Evolutionary conservation across 2,329 filamentous ascomycete genomes (phyloP).

Genomic region (Fusarium clavum): DNA sequence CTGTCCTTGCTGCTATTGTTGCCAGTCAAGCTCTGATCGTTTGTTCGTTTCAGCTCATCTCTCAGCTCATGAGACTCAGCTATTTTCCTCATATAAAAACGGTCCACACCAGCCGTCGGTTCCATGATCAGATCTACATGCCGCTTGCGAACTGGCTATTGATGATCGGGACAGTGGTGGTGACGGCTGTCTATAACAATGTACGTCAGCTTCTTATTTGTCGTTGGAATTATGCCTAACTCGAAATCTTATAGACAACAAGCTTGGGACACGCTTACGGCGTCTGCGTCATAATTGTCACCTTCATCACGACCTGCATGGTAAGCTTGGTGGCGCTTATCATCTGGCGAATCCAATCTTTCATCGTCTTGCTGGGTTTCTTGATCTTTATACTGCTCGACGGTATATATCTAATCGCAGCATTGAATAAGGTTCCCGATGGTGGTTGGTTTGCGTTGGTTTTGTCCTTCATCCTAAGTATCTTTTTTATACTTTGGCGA

Average conservation of each 20-base stretch:
- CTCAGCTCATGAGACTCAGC: slow-evolving; percentile 75
- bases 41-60: slow-evolving; percentile 75
- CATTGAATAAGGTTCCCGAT: slow-evolving; percentile 77
- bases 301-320: slow-evolving; percentile 82
- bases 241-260: slow-evolving; percentile 60
- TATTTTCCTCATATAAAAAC: slow-evolving; percentile 83
- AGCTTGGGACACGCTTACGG: slow-evolving; percentile 80
- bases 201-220: slow-evolving; percentile 51
- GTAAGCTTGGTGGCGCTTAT: slow-evolving; percentile 77
- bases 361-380: slow-evolving; percentile 71
- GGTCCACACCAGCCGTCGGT: slow-evolving; percentile 75
- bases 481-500: slow-evolving; percentile 79
- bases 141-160: slow-evolving; percentile 81
- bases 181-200: slow-evolving; percentile 79
- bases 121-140: slow-evolving; percentile 82
- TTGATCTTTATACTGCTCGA: slow-evolving; percentile 75
- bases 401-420: slow-evolving; percentile 75
- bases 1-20: slow-evolving; percentile 77
- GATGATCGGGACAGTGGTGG: slow-evolving; percentile 79
- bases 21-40: slow-evolving; percentile 85
- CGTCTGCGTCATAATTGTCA: slow-evolving; percentile 83
- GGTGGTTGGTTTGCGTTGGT: slow-evolving; percentile 83
- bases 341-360: slow-evolving; percentile 74
- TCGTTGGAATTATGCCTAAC: not conserved
- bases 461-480: slow-evolving; percentile 70